These are phyloP conservation scores for Vanrija sp. DNA, from an alignment of 1,284 basidiomycete species.

Conservation along the genomic window DNA sequence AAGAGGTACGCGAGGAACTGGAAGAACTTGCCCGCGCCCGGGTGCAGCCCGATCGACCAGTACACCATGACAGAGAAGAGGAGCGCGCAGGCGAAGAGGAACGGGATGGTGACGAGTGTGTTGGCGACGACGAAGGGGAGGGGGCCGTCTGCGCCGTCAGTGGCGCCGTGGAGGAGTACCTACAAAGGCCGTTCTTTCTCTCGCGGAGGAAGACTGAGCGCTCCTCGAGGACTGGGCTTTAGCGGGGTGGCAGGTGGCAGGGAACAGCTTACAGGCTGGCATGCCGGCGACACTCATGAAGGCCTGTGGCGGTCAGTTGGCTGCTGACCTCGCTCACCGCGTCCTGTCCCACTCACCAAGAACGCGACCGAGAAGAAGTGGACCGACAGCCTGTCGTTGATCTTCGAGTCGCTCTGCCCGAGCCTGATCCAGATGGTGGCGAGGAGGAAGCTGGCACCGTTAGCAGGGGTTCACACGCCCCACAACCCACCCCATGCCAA, in stretches of 20 bases:
- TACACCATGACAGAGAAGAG: constrained; percentile 32
- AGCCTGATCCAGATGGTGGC: constrained; percentile 62
- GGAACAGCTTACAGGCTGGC: too few relatives aligned
- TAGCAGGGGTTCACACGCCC: too few relatives aligned
- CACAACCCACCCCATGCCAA: constrained; percentile 51
- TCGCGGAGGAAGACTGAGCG: constrained; percentile 48
- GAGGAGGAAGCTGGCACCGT: constrained; percentile 48
- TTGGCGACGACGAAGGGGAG: constrained; percentile 36
- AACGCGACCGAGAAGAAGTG: constrained; percentile 61
- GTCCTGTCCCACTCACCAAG: constrained; percentile 27
- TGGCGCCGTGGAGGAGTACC: constrained; percentile 30
- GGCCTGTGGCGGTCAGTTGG: constrained; percentile 22
- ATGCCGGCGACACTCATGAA: constrained; percentile 52
- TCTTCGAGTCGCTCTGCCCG: constrained; percentile 40
- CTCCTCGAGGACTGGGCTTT: constrained; percentile 50
- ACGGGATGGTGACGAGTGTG: constrained; percentile 44
- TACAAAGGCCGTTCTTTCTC: constrained; percentile 18
- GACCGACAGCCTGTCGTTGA: constrained; percentile 42
- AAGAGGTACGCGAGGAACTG: constrained; percentile 58
- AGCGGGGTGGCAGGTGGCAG: too few relatives aligned
- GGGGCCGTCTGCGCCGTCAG: constrained; percentile 28
- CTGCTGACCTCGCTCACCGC: too few relatives aligned
- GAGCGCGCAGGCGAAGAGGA: constrained; percentile 42
- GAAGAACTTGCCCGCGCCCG: constrained; percentile 52
- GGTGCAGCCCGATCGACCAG: constrained; percentile 21